A percentile compares a stretch with the other conserved stretches of the same genome.
Evolutionary conservation across 108 stramenopile genomes (phyloP).

Genomic region (Schizochytrium sp.): DNA sequence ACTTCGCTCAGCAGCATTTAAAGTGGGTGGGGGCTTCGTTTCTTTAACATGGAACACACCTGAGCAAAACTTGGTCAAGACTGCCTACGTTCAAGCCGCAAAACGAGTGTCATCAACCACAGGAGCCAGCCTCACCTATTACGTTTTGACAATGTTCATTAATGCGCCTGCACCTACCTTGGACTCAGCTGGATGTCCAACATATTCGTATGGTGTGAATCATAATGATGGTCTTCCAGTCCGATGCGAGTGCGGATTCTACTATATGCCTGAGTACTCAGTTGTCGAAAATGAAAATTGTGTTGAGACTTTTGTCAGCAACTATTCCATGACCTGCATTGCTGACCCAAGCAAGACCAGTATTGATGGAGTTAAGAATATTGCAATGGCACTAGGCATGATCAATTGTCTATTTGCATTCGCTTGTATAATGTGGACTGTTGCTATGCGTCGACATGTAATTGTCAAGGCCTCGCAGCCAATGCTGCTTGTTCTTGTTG

Average conservation of each 20-base stretch:
- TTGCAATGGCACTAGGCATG: background rate
- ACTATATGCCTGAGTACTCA: background rate
- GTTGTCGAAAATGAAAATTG: background rate
- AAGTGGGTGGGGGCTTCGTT: background rate
- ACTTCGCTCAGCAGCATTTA: background rate
- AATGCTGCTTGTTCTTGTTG: constrained; percentile 63
- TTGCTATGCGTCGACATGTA: constrained; percentile 35
- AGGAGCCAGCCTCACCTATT: background rate
- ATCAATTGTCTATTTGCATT: constrained; percentile 61
- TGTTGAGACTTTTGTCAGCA: background rate
- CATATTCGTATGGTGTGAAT: background rate
- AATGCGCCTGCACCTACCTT: background rate
- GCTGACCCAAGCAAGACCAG: background rate
- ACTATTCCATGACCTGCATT: background rate
- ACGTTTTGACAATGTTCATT: background rate
- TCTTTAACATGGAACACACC: background rate
- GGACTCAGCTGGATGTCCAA: background rate
- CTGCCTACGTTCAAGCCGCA: background rate
- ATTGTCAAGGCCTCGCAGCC: constrained; percentile 70
- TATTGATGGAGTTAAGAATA: background rate
- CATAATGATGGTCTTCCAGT: background rate
- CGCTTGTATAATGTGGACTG: constrained; percentile 54
- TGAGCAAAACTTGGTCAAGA: background rate
- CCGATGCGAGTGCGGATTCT: constrained; percentile 24
- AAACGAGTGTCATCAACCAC: background rate